Conservation (phyloP, 2,329 filamentous ascomycete species). For the Beauveria varroae region DNA sequence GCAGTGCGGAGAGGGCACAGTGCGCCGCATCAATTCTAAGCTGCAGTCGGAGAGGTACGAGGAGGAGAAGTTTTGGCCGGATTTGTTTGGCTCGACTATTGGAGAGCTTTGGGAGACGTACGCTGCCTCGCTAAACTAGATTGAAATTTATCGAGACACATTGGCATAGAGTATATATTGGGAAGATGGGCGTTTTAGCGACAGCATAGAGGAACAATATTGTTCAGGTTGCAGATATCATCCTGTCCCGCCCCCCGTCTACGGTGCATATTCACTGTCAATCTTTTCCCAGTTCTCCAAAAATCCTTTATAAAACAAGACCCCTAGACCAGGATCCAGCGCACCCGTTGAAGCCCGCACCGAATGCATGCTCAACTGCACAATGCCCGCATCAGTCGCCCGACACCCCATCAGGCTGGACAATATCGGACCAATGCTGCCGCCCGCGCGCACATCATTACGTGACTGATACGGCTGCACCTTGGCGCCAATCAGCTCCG, state of each 20-base stretch:
- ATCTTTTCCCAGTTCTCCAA: slow-evolving; percentile 80
- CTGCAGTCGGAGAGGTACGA: slow-evolving; percentile 57
- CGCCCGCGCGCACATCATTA: slow-evolving; percentile 82
- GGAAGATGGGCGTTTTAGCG: neutral
- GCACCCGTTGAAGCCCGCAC: slow-evolving; percentile 83
- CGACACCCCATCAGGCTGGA: slow-evolving; percentile 73
- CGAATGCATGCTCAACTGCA: slow-evolving; percentile 90
- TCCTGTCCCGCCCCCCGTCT: neutral
- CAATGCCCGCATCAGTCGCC: slow-evolving; percentile 79
- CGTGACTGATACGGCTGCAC: slow-evolving; percentile 91
- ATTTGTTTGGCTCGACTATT: slow-evolving; percentile 59
- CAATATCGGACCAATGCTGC: slow-evolving; percentile 88
- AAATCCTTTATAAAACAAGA: slow-evolving; percentile 86
- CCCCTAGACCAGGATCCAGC: slow-evolving; percentile 79
- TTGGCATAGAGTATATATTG: neutral
- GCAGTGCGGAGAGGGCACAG: slow-evolving; percentile 50
- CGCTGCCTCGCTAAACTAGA: slow-evolving; percentile 22
- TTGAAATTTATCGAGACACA: neutral
- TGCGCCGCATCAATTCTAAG: slow-evolving; percentile 59
- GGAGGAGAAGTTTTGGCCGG: slow-evolving; percentile 58
- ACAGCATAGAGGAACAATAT: neutral
- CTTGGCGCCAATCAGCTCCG: slow-evolving; percentile 61
- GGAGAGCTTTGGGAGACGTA: slow-evolving; percentile 71
- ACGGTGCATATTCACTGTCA: slow-evolving; percentile 64
- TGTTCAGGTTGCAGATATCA: neutral